phyloP scores from a whole-genome alignment of 306 rosid species.

The Ormosia emarginata region DNA sequence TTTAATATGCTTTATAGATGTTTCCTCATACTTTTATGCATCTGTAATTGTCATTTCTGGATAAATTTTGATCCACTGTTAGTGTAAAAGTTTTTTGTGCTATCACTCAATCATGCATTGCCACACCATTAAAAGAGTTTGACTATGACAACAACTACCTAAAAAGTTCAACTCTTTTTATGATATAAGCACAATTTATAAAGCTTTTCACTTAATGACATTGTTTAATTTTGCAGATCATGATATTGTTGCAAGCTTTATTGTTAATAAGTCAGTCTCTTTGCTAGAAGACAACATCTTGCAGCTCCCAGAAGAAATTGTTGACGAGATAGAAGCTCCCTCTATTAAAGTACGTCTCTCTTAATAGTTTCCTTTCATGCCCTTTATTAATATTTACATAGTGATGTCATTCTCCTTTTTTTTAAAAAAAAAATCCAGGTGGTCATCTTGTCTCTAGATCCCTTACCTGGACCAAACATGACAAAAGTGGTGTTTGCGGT shows the following conservation, averaged over 20 bases:
- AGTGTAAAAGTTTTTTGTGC: background rate
- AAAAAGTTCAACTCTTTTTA: background rate
- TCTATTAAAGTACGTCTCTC: slow-evolving; percentile 51
- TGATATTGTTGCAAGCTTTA: slow-evolving; percentile 73
- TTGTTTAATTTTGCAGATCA: slow-evolving; percentile 50
- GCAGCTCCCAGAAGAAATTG: slow-evolving; percentile 61
- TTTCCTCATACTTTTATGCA: background rate
- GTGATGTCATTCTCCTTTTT: slow-evolving; percentile 16
- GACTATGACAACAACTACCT: background rate
- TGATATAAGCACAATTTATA: background rate
- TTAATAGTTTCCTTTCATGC: background rate
- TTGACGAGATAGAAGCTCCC: slow-evolving; percentile 56
- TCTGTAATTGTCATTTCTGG: background rate
- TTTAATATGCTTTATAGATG: background rate
- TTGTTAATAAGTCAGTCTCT: slow-evolving; percentile 48
- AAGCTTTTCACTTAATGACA: background rate
- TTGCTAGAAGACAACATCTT: slow-evolving; percentile 56
- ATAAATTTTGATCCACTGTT: background rate
- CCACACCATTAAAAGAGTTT: background rate
- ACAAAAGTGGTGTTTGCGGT: slow-evolving; percentile 70
- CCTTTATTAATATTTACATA: background rate
- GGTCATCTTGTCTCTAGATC: slow-evolving; percentile 56
- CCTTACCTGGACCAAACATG: slow-evolving; percentile 39
- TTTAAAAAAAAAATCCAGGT: slow-evolving; percentile 47
- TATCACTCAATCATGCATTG: slow-evolving; percentile 10